Evolutionary conservation across 306 rosid genomes (phyloP), one percentile per base, ranked within the genome.

Genomic region (Quercus variabilis): DNA sequence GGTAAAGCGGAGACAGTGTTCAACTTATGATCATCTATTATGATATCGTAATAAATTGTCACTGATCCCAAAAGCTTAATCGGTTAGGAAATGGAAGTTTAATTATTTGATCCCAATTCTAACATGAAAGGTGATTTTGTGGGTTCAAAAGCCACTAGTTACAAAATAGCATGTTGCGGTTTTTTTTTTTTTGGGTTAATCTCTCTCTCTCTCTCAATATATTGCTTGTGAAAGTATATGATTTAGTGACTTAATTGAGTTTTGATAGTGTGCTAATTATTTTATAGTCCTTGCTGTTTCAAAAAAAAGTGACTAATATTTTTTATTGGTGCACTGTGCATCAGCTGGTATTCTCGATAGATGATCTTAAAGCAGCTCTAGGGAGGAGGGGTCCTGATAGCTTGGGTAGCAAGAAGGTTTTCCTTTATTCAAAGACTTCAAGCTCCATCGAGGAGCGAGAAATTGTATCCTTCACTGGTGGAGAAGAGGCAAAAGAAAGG

Each of bases 331-430:
- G 46, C 12, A 41, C 46, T 41, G 7, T 46, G 62, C 30, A 23
- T 25, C 83, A 91, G 89, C 81, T 84, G 62, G 33, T 35, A 71
- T 85, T 94, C 82, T 71, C 85, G 46, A 21, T 85, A 7, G 95
- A 83, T 49, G 93, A 87, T 43, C 83, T 94, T 26, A 84, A 87
- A 77, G 87, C 87, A 28, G 91, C 97, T 69, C 81, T 95, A 46
- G 80, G 86, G 31, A 87, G 93, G 85, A 87, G 99, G 73, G 99
- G 99, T 43, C 99, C 98, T 49, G 99, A 95, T 83, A 90, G 92
- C 88, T 80, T 91, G 21, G 87, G 89, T 51, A 57, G 78, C 76
- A 88, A 79, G 90, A 91, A 88, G 74, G 77, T 95, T 33, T 33
- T 64, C 58, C 84, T 95, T 35, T 88, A 77, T 70, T 76, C 62